phyloP scores from a whole-genome alignment of 148 eudicot genomes.

The Heliamphora exappendiculata region DNA sequence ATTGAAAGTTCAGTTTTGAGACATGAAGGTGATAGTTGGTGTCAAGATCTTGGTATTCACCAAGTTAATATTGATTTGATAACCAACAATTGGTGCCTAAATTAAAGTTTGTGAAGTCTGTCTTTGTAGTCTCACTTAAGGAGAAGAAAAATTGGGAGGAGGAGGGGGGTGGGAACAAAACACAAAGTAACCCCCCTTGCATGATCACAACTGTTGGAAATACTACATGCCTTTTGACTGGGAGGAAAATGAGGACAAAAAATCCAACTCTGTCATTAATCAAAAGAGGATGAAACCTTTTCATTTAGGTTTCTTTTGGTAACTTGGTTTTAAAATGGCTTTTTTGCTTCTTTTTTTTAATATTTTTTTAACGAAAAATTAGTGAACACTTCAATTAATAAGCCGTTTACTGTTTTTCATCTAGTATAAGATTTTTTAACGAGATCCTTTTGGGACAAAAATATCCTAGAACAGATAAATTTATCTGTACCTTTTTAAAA shows the following conservation, averaged over 20 bases:
- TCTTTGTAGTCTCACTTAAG: not conserved
- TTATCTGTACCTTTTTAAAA: no score
- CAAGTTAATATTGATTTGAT: not conserved
- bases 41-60: not conserved
- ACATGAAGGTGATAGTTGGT: not conserved
- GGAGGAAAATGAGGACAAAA: not conserved
- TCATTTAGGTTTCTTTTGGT: not conserved
- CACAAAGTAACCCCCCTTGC: not conserved
- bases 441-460: no score
- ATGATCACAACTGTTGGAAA: not conserved
- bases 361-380: no score
- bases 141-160: not conserved
- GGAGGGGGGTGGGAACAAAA: not conserved
- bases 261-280: not conserved
- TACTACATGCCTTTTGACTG: not conserved
- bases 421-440: no score
- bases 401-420: no score
- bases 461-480: no score
- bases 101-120: not conserved
- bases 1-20: slow-evolving; percentile 1
- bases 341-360: no score
- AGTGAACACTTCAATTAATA: no score
- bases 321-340: no score
- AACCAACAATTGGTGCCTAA: not conserved
- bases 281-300: not conserved